phyloP scores from a whole-genome alignment of 805 yeast genomes.

The Debaryomyces tyrocola region DNA sequence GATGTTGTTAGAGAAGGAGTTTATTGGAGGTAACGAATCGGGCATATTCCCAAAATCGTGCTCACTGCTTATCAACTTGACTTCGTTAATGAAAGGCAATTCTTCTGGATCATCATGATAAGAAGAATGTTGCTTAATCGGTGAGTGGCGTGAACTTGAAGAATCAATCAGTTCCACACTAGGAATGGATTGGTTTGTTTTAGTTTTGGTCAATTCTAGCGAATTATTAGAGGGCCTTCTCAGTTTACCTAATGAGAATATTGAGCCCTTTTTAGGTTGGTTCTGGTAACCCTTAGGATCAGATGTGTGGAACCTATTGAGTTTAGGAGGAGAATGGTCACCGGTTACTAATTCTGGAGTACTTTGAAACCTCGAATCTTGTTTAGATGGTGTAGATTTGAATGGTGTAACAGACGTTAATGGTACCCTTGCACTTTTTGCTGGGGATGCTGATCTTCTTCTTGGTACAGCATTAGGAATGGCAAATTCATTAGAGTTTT shows the following conservation, averaged over 20 bases:
- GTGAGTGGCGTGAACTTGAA: not conserved
- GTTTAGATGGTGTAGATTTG: constrained; percentile 2
- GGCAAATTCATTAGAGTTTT: too few species aligned
- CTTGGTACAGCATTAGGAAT: not conserved
- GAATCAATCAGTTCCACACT: constrained; percentile 2
- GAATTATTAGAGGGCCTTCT: constrained; percentile 7
- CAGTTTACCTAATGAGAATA: not conserved
- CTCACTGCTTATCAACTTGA: constrained; percentile 21
- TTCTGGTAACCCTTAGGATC: constrained; percentile 10
- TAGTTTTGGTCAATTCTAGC: constrained; percentile 1
- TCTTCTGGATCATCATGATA: constrained; percentile 24
- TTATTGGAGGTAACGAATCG: not conserved
- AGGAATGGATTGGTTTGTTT: constrained; percentile 2
- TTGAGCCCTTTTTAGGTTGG: not conserved
- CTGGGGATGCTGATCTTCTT: constrained; percentile 11
- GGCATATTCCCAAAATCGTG: constrained; percentile 8
- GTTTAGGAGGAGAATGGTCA: constrained; percentile 12
- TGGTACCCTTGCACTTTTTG: constrained; percentile 14
- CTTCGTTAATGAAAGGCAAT: constrained; percentile 38
- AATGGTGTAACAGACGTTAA: constrained; percentile 24
- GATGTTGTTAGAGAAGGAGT: constrained; percentile 5
- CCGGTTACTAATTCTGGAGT: constrained; percentile 15
- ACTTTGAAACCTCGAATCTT: constrained; percentile 10
- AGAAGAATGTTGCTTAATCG: constrained; percentile 17
- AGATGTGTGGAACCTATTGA: constrained; percentile 14